Evolutionary conservation across 2,329 filamentous ascomycete species (phyloP).

Genomic region (Aspergillus hortae): DNA sequence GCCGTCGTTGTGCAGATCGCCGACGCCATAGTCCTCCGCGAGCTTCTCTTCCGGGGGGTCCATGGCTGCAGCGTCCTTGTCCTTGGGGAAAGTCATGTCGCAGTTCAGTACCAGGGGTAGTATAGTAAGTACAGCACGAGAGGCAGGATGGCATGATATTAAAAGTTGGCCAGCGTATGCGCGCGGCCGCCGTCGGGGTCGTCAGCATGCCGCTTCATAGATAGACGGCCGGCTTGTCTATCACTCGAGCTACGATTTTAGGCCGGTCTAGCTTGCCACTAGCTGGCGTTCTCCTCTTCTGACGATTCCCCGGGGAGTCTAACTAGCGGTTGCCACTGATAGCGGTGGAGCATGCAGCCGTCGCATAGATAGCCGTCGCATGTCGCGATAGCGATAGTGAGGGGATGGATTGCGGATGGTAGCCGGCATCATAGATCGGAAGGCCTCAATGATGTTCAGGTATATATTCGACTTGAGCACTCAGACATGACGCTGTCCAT

Average conservation of each 20-base stretch:
- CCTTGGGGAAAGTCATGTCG: background rate
- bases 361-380: constrained; percentile 22
- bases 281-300: background rate
- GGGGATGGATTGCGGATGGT: background rate
- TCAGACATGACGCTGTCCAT: too few species aligned
- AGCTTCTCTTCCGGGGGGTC: background rate
- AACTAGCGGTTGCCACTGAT: background rate
- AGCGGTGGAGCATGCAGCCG: constrained; percentile 14
- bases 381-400: background rate
- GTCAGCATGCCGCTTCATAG: background rate
- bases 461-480: too few species aligned
- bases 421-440: background rate
- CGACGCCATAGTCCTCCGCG: constrained; percentile 22
- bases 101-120: background rate
- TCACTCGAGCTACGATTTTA: background rate
- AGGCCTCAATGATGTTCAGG: too few species aligned
- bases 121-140: too few species aligned
- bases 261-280: background rate
- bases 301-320: background rate
- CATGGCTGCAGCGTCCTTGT: background rate
- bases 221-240: background rate
- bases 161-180: background rate
- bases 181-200: background rate
- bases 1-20: constrained; percentile 38
- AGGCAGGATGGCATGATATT: constrained; percentile 5